Evolutionary conservation across 352 stramenopile genomes (phyloP), one percentile per base, ranked within the genome.

Genomic region (Phytophthora gonapodyides): DNA sequence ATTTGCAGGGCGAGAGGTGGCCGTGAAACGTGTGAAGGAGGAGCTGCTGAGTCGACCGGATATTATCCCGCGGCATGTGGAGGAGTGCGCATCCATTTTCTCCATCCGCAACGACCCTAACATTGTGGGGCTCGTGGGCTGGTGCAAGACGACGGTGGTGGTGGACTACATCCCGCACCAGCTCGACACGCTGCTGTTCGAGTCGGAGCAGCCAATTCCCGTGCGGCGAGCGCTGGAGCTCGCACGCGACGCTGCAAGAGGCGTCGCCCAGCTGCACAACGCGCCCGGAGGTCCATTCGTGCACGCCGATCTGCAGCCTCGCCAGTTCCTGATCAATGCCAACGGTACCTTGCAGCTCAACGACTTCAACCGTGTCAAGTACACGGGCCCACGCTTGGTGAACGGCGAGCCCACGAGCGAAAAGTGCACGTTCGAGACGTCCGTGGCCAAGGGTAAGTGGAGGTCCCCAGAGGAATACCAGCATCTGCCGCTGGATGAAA

Each of bases 291-390:
- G 83, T 0, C 85, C 85, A 6, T 90, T 91, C 31, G 81, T 75
- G n/a, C 86, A 95, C 59, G 80, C 83, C 1, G 86, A 95, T 67
- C 75, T 95, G 30, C 86, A 95, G 53, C 66, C 82, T 19, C 82
- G 86, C 1, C 86, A 95, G 61, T 93, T 95, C 43, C 59, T 95
- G 35, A 71, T 93, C n/a, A 69, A 89, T 56, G 48, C 50, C 1
- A 69, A 76, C 10, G 84, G 82, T 2, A 76, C 64, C 0, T 66
- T 93, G 24, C 65, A 78, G 50, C 52, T 95, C 24, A 95, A 95
- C 46, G 86, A 95, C 57, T 89, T 95, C 30, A 95, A 95, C 47
- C 77, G 86, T 9, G 66, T 92, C 45, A 90, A 90, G 55, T 90
- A 89, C 58, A 75, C 76, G 11, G 83, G 83, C 7, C 71, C 61